Conservation (phyloP, 805 yeast species). For the Saccharomyces jurei region DNA sequence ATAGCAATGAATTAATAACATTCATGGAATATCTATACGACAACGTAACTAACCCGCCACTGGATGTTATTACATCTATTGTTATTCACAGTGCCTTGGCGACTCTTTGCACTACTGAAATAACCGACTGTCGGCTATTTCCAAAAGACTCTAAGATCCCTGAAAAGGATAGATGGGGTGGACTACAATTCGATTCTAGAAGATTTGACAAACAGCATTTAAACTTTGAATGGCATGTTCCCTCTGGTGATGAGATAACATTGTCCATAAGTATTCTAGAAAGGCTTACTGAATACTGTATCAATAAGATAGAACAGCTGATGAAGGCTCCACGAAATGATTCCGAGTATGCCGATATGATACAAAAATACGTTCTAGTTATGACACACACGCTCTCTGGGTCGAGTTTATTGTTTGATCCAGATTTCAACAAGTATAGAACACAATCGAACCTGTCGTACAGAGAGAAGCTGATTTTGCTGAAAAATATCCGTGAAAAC, state of each 20-base stretch:
- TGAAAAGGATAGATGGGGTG: slow-evolving; percentile 63
- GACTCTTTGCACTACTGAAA: slow-evolving; percentile 52
- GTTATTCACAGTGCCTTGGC: slow-evolving; percentile 60
- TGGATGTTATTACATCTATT: slow-evolving; percentile 51
- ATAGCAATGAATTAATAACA: slow-evolving; percentile 39
- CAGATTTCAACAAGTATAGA: slow-evolving; percentile 42
- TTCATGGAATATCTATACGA: slow-evolving; percentile 25
- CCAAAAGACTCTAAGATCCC: slow-evolving; percentile 36
- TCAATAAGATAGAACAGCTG: slow-evolving; percentile 35
- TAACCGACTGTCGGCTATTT: slow-evolving; percentile 47
- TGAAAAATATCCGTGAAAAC: slow-evolving; percentile 32
- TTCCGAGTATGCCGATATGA: slow-evolving; percentile 36
- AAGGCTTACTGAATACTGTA: slow-evolving; percentile 37
- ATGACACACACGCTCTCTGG: slow-evolving; percentile 62
- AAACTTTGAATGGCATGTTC: slow-evolving; percentile 68
- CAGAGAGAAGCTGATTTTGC: slow-evolving; percentile 22
- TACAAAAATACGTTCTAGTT: slow-evolving; percentile 48
- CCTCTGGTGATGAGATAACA: slow-evolving; percentile 45
- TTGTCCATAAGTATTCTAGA: slow-evolving; percentile 56
- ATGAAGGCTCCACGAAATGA: slow-evolving; percentile 15
- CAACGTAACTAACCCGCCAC: slow-evolving; percentile 41
- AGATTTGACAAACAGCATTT: slow-evolving; percentile 45
- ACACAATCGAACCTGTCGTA: slow-evolving; percentile 8
- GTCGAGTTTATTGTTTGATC: slow-evolving; percentile 62
- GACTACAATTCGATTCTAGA: slow-evolving; percentile 47